A percentile compares a stretch with the other conserved stretches of the same genome.
Conservation (phyloP, 306 rosid species). For the Prunus mume region DNA sequence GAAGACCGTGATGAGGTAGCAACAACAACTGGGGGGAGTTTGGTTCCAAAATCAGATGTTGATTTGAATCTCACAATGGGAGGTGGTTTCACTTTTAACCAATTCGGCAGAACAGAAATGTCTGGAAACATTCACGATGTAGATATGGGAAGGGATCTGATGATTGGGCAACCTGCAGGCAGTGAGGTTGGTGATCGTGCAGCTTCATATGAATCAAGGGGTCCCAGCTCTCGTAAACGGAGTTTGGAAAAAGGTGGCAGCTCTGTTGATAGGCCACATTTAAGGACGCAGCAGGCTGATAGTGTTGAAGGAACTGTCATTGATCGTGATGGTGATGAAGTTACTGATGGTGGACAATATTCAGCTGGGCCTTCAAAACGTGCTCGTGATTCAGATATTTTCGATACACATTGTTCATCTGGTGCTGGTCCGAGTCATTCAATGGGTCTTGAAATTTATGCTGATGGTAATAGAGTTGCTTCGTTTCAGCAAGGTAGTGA, state of each 20-base stretch:
- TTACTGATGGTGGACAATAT: constrained; percentile 80
- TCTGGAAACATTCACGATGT: constrained; percentile 63
- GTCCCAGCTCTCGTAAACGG: constrained; percentile 96
- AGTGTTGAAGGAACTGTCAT: constrained; percentile 97
- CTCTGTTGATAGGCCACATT: constrained; percentile 66
- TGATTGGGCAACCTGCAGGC: constrained; percentile 95
- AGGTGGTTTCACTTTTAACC: constrained; percentile 61
- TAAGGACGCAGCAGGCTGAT: constrained; percentile 90
- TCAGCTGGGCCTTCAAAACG: constrained; percentile 97
- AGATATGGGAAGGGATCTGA: constrained; percentile 95
- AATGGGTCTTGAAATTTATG: constrained; percentile 67
- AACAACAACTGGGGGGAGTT: constrained; percentile 63
- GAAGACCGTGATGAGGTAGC: constrained; percentile 98
- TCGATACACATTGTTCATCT: constrained; percentile 73
- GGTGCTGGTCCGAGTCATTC: constrained; percentile 98
- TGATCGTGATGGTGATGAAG: constrained; percentile 97
- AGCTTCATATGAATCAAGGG: constrained; percentile 94
- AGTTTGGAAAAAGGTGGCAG: constrained; percentile 86
- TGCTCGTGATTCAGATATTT: constrained; percentile 73
- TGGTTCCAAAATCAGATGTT: constrained; percentile 50
- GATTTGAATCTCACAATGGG: constrained; percentile 94
- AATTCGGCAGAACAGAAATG: constrained; percentile 60
- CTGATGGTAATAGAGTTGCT: constrained; percentile 58
- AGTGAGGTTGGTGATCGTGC: constrained; percentile 98
- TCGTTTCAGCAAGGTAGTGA: constrained; percentile 74